Base-by-base conservation (phyloP, 805 yeast species). In the Ogataea henricii region DNA sequence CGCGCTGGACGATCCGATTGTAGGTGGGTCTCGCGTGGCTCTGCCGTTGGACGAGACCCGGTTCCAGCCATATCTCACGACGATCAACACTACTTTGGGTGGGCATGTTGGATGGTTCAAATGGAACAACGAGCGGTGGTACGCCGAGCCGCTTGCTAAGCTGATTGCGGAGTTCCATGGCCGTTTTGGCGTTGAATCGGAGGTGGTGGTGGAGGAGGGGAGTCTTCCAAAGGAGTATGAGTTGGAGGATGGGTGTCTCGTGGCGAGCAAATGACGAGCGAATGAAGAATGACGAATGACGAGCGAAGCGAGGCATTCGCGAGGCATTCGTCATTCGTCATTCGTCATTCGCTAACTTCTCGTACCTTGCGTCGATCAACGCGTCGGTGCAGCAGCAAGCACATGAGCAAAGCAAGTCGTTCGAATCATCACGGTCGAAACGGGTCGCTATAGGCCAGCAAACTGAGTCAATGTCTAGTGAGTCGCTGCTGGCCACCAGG, bases 31-130 rank as follows among this genome's bases (percentile, higher is more conserved):
- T 14, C 48, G 46, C n/a, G 47, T 53, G 13, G 63, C 71, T 18
- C 60, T 85, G 21, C 94, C 94, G 1, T 61, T 63, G 30, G 61
- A 60, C 13, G 84, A 82, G 50, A 73, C 78, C 17, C 53, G 59
- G 33, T 53, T 61, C 25, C 87, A 87, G 59, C 94, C 95, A 1
- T 80, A 76, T 59, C 66, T 81, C 27, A 67, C 77, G 37, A 55
- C 84, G 58, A 71, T 82, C 4, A 76, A 81, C 49, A 84, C 91
- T 6, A 73, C 77, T 35, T 71, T 78, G 44, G 96, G 96, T 6
- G 95, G 96, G 1, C 96, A 88, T 65, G 73, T 88, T 45, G 94
- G 88, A n/a, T 88, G 85, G 85, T 88, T 81, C 51, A 72, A 76
- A 53, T 66, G 72, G 40, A 68, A 74, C 21, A 85, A 86, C 21